Conservation (phyloP, 805 yeast genomes). For the Suhomyces canberraensis region DNA sequence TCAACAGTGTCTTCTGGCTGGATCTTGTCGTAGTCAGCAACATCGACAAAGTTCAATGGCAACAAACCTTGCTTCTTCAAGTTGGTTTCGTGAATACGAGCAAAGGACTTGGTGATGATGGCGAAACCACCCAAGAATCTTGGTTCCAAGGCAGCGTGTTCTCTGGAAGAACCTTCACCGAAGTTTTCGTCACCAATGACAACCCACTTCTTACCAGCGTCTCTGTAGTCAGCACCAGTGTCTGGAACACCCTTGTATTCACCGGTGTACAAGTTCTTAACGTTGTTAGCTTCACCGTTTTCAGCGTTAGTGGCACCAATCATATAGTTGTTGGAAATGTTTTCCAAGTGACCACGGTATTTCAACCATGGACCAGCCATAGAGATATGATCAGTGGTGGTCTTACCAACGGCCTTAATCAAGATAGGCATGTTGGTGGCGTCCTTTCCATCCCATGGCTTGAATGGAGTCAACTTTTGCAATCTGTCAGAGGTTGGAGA, state of each 20-base stretch:
- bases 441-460: slow-evolving; percentile 96
- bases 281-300: slow-evolving; percentile 89
- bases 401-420: slow-evolving; percentile 95
- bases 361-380: slow-evolving; percentile 99
- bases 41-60: slow-evolving; percentile 90
- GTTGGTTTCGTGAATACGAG: slow-evolving; percentile 99
- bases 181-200: slow-evolving; percentile 97
- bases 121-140: slow-evolving; percentile 98
- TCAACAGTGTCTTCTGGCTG: slow-evolving; percentile 87
- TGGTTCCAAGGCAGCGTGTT: slow-evolving; percentile 99
- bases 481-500: slow-evolving; percentile 93
- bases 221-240: slow-evolving; percentile 93
- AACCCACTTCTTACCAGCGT: slow-evolving; percentile 90
- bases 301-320: slow-evolving; percentile 98
- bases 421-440: slow-evolving; percentile 85
- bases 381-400: slow-evolving; percentile 98
- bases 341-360: slow-evolving; percentile 99
- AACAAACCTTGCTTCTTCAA: slow-evolving; percentile 98
- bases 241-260: slow-evolving; percentile 94
- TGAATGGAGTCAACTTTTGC: slow-evolving; percentile 90
- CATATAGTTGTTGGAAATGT: slow-evolving; percentile 98
- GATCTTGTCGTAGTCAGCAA: slow-evolving; percentile 90
- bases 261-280: slow-evolving; percentile 89
- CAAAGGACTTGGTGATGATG: slow-evolving; percentile 95
- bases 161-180: slow-evolving; percentile 99